Evolutionary conservation across 495 filamentous ascomycete genomes (phyloP), one percentile per base, ranked within the genome.

Genomic region (Trichoderma erinaceum): DNA sequence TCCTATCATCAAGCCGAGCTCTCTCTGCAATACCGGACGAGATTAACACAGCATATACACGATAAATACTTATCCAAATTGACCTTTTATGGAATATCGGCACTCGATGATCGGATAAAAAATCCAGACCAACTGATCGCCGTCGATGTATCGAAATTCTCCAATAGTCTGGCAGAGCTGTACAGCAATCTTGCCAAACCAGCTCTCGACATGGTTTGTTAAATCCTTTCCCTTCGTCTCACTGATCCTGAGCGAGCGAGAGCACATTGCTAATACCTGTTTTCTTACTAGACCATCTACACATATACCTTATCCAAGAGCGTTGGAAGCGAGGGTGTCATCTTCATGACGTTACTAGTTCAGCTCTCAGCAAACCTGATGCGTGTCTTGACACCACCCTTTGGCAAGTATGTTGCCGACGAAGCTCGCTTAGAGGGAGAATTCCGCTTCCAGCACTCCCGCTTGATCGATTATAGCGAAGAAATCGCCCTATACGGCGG

Each of bases 181-280:
- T 99, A 99, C 80, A 96, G 92, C 48, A 98, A 97, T 74, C 79
- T 99, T n/a, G 96, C 95, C 15, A 99, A 99, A 73, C 95, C 95
- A 0, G 82, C 94, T 2, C 82, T 99, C 13, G 95, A 99, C 73
- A 97, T 99, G 88, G 85, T 89, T 66, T 71, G 75, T 41, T 48
- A 16, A 7, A 52, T n/a, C 65, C n/a, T 27, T 23, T 12, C 16
- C 48, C 48, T 7, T 23, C 3, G 23, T n/a, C 10, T n/a, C 18
- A 13, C 13, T 10, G 29, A 44, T 4, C 1, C 38, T 6, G 0
- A 41, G 23, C 11, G n/a, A 35, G 61, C 11, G 23, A 64, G 32
- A 15, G 38, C 38, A 29, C 15, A 18, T 7, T 25, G 32, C 44
- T 68, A 48, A 67, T 44, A 32, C 35, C 27, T 18, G 1, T 46